Percentiles rank a stretch among this genome's conserved stretches.
phyloP scores from a whole-genome alignment of 139 green algal species.

The Picochlorum sp. region DNA sequence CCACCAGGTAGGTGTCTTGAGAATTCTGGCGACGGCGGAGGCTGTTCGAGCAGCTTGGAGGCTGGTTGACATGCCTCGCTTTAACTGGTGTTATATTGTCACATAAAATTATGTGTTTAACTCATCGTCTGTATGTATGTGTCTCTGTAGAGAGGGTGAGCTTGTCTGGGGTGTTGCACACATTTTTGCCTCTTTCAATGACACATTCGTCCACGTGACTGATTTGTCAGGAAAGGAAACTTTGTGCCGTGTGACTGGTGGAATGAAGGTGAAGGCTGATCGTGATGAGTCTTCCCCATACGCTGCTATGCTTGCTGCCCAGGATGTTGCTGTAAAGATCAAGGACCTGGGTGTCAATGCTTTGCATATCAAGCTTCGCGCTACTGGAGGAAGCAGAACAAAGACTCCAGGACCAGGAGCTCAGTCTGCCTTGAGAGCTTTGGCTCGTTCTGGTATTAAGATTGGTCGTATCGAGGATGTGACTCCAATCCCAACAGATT shows the following conservation, averaged over 20 bases:
- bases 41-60: background rate
- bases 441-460: conserved; percentile 98
- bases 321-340: conserved; percentile 92
- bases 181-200: conserved; percentile 99
- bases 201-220: conserved; percentile 99
- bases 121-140: no score
- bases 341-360: conserved; percentile 98
- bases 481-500: conserved; percentile 97
- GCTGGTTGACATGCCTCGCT: no score
- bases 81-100: no score
- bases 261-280: conserved; percentile 99
- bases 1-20: conserved; percentile 6
- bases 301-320: conserved; percentile 98
- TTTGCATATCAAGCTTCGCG: conserved; percentile 98
- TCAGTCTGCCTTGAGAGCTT: conserved; percentile 92
- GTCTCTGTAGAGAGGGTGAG: conserved; percentile 77
- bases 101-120: no score
- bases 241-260: conserved; percentile 89
- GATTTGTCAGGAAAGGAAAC: conserved; percentile 99
- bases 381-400: conserved; percentile 97
- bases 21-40: background rate
- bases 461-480: conserved; percentile 99
- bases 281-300: conserved; percentile 98
- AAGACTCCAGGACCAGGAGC: conserved; percentile 97
- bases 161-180: conserved; percentile 96